phyloP scores from a whole-genome alignment of 2,329 filamentous ascomycete genomes.

The Fusarium tuaranense region DNA sequence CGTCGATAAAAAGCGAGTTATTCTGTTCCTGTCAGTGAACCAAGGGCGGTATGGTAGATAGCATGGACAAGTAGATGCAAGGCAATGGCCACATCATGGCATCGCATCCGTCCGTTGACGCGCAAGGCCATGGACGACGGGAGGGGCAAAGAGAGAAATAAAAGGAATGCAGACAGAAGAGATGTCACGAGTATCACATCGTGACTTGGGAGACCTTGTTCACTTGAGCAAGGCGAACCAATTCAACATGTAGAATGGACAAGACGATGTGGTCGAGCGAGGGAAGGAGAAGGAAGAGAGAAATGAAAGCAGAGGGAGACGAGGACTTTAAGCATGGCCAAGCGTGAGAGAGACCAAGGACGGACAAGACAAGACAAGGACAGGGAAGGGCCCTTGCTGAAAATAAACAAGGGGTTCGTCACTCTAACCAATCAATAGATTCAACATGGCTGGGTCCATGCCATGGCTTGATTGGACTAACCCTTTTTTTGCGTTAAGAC shows the following conservation, averaged over 20 bases:
- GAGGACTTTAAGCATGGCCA: not conserved
- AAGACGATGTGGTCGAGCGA: not conserved
- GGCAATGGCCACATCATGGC: not conserved
- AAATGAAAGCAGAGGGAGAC: not conserved
- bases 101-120: not conserved
- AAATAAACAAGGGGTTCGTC: not conserved
- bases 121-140: not conserved
- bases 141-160: not conserved
- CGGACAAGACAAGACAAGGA: too few species aligned
- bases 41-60: not conserved
- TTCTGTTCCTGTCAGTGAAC: not conserved
- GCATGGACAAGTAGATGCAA: not conserved
- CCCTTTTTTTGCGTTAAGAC: too few species aligned
- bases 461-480: not conserved
- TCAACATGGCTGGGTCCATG: not conserved
- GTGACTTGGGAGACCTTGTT: not conserved
- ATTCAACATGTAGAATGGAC: not conserved
- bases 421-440: not conserved
- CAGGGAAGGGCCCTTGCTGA: too few species aligned
- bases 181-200: not conserved
- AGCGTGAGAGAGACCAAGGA: not conserved
- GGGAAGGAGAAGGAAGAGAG: not conserved
- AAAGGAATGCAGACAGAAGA: not conserved
- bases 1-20: not conserved
- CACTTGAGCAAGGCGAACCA: not conserved